Conservation (phyloP, 2,329 filamentous ascomycete species). For the Didymella segeticola region DNA sequence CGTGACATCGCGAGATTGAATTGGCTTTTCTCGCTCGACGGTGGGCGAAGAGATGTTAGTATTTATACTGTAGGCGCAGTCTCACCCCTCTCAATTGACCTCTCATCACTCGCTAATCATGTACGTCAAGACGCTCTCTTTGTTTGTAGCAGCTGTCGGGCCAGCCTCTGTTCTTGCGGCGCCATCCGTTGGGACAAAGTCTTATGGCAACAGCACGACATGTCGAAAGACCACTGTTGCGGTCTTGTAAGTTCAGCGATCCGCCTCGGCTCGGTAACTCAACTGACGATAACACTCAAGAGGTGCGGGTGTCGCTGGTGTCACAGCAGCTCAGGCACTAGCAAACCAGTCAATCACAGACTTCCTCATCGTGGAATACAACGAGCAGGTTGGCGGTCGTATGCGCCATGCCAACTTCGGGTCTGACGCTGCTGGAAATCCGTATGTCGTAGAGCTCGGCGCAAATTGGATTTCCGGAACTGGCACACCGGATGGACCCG, state of each 20-base stretch:
- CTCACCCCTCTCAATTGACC: neutral
- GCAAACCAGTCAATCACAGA: conserved; percentile 66
- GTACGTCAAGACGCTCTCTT: neutral
- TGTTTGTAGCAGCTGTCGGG: neutral
- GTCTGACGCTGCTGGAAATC: conserved; percentile 56
- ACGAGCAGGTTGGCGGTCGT: conserved; percentile 67
- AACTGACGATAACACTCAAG: conserved; percentile 15
- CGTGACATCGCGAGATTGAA: neutral
- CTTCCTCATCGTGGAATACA: conserved; percentile 71
- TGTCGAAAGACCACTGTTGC: conserved; percentile 44
- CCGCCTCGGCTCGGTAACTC: neutral
- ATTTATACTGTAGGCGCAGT: neutral
- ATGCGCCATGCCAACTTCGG: conserved; percentile 66
- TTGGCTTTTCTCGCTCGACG: neutral
- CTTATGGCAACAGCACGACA: conserved; percentile 31
- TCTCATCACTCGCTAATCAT: neutral
- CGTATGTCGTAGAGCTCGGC: conserved; percentile 64
- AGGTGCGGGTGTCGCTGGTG: conserved; percentile 68
- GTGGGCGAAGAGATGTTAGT: neutral
- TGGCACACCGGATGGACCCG: conserved; percentile 47
- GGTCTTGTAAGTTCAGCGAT: conserved; percentile 32
- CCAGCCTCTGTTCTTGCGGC: conserved; percentile 20
- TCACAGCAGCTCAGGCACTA: conserved; percentile 69
- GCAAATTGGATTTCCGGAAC: conserved; percentile 69
- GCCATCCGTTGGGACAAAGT: conserved; percentile 19